These are phyloP conservation scores for Dothidotthia symphoricarpi DNA, from an alignment of 2,329 filamentous ascomycete species.

Conservation along the genomic window DNA sequence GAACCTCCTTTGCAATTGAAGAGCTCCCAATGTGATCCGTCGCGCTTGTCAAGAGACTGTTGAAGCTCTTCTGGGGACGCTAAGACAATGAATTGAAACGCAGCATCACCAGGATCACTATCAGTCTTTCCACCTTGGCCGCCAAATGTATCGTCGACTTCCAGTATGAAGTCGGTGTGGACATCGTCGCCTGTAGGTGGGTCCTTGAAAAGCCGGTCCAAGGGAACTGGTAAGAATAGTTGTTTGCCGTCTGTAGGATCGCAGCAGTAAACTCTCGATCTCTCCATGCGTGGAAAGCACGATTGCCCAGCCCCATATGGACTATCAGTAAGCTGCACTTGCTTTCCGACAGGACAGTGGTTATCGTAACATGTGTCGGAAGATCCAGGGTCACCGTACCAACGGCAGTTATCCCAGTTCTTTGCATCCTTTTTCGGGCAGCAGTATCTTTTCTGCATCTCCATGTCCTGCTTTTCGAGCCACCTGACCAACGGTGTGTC, in stretches of 20 bases:
- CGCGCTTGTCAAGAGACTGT: slow-evolving; percentile 42
- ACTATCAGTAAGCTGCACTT: slow-evolving; percentile 29
- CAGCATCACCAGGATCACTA: slow-evolving; percentile 25
- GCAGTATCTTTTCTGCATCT: slow-evolving; percentile 24
- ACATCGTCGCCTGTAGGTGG: slow-evolving; percentile 33
- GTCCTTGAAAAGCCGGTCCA: slow-evolving; percentile 39
- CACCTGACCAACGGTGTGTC: neutral
- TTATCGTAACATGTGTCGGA: slow-evolving; percentile 30
- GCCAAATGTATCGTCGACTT: slow-evolving; percentile 16
- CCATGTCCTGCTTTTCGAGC: slow-evolving; percentile 1
- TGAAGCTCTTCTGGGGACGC: slow-evolving; percentile 36
- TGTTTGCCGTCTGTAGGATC: slow-evolving; percentile 24
- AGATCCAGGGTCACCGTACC: slow-evolving; percentile 37
- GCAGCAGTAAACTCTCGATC: slow-evolving; percentile 37
- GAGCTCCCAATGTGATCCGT: slow-evolving; percentile 49
- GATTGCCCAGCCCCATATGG: neutral
- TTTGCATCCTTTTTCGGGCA: slow-evolving; percentile 26
- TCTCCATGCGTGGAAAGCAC: slow-evolving; percentile 16
- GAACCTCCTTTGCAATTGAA: slow-evolving; percentile 37
- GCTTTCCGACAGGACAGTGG: slow-evolving; percentile 28
- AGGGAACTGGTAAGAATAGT: slow-evolving; percentile 40
- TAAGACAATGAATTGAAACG: slow-evolving; percentile 39
- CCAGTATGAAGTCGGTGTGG: slow-evolving; percentile 27
- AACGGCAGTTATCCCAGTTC: slow-evolving; percentile 38
- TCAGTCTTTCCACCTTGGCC: slow-evolving; percentile 4